phyloP scores from a whole-genome alignment of 495 filamentous ascomycete genomes.

The Annulohypoxylon bovei region DNA sequence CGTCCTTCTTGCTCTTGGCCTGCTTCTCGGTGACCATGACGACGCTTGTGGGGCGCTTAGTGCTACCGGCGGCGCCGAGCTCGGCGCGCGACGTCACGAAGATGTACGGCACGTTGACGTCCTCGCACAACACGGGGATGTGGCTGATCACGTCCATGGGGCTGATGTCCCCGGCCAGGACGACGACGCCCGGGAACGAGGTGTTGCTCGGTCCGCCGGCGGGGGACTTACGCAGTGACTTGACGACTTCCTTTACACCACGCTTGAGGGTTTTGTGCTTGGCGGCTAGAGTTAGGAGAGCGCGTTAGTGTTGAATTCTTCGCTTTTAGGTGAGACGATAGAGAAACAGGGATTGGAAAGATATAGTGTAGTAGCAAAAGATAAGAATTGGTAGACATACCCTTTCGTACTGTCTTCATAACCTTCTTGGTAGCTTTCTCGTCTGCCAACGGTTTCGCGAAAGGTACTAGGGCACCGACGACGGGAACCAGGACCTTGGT shows the following conservation, averaged over 20 bases:
- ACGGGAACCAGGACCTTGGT: slow-evolving; percentile 61
- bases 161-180: slow-evolving; percentile 96
- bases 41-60: slow-evolving; percentile 95
- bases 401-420: slow-evolving; percentile 91
- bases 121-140: slow-evolving; percentile 96
- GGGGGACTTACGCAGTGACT: slow-evolving; percentile 90
- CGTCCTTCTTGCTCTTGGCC: slow-evolving; percentile 56
- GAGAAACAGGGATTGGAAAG: neutral
- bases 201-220: slow-evolving; percentile 62
- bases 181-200: slow-evolving; percentile 75
- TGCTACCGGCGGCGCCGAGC: slow-evolving; percentile 88
- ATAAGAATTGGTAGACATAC: slow-evolving; percentile 60
- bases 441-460: slow-evolving; percentile 88
- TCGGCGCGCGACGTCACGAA: slow-evolving; percentile 89
- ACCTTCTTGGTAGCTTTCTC: slow-evolving; percentile 95
- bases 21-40: slow-evolving; percentile 78
- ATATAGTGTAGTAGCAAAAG: neutral
- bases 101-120: slow-evolving; percentile 93
- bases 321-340: neutral
- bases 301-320: slow-evolving; percentile 26
- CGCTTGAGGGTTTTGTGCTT: slow-evolving; percentile 94
- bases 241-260: slow-evolving; percentile 98
- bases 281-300: slow-evolving; percentile 67
- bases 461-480: slow-evolving; percentile 85
- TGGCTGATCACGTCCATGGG: slow-evolving; percentile 98